Percentiles rank a stretch among this genome's conserved stretches.
Evolutionary conservation across 345 rosid genomes (phyloP).

Genomic region (Turritis glabra): DNA sequence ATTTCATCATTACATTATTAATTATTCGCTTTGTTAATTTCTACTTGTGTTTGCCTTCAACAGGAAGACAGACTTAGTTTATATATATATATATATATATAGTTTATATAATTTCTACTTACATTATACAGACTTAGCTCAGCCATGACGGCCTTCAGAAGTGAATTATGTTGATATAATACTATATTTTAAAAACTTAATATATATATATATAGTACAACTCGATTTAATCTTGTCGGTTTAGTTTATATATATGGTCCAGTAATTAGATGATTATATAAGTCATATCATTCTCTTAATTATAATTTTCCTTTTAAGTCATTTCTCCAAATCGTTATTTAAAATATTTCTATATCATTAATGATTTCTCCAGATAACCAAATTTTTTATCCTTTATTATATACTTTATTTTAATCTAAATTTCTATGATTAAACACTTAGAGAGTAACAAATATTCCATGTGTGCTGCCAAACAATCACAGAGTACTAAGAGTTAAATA

Average conservation of each 20-base stretch:
- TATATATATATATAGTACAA: conserved; percentile 11
- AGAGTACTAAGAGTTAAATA: neutral
- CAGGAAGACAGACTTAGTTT: conserved; percentile 30
- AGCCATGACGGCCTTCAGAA: conserved; percentile 36
- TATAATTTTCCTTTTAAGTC: neutral
- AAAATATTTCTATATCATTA: neutral
- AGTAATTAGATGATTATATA: neutral
- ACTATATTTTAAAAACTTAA: neutral
- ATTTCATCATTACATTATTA: conserved; percentile 9
- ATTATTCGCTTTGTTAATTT: conserved; percentile 17
- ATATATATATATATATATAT: no score
- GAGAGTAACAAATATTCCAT: conserved; percentile 15
- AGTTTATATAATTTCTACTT: no score
- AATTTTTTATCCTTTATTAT: no score
- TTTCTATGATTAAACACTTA: neutral
- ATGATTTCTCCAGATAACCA: neutral
- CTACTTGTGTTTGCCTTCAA: conserved; percentile 32
- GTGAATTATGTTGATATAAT: conserved; percentile 1
- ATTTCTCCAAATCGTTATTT: neutral
- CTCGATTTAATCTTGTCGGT: conserved; percentile 31
- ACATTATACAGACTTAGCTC: conserved; percentile 30
- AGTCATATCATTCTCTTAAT: neutral
- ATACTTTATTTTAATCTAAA: neutral
- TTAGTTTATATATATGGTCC: neutral
- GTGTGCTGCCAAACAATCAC: conserved; percentile 24